Evolutionary conservation across 495 filamentous ascomycete species (phyloP).

Genomic region (Penicillium herquei): DNA sequence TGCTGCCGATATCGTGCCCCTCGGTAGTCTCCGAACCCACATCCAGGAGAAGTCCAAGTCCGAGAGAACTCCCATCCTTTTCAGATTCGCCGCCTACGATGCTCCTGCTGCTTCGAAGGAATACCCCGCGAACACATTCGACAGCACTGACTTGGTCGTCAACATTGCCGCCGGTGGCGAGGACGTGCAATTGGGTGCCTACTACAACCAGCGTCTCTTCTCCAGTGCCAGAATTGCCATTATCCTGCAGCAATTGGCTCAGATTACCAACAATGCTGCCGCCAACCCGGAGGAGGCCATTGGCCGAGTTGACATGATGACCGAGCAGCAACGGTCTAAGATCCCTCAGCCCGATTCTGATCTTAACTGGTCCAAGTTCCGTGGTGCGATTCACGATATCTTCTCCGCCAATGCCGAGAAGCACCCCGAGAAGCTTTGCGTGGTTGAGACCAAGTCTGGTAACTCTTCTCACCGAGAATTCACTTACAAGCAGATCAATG

Average conservation of each 20-base stretch:
- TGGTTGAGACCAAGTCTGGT: constrained; percentile 74
- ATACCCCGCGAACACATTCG: constrained; percentile 45
- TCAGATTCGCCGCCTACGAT: constrained; percentile 51
- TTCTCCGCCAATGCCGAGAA: constrained; percentile 69
- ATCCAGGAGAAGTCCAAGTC: constrained; percentile 46
- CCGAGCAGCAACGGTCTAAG: constrained; percentile 34
- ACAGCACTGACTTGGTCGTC: constrained; percentile 48
- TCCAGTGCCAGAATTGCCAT: constrained; percentile 46
- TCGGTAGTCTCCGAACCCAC: constrained; percentile 43
- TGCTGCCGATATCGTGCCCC: constrained; percentile 45
- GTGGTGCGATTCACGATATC: constrained; percentile 77
- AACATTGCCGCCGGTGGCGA: constrained; percentile 36
- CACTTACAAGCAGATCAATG: constrained; percentile 85
- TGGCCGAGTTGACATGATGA: constrained; percentile 50
- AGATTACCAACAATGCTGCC: constrained; percentile 43
- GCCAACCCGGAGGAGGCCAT: constrained; percentile 42
- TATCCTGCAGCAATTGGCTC: constrained; percentile 44
- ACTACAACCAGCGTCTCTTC: constrained; percentile 53
- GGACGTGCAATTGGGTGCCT: constrained; percentile 42
- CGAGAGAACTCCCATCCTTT: constrained; percentile 42
- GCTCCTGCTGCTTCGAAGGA: constrained; percentile 46
- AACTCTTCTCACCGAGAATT: constrained; percentile 63
- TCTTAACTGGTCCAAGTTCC: constrained; percentile 80
- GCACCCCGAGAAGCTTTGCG: constrained; percentile 76
- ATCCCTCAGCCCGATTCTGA: constrained; percentile 69